Percentiles rank a stretch among this genome's conserved stretches.
phyloP scores from a whole-genome alignment of 768 basidiomycete species.

The Kwoniella sp. region DNA sequence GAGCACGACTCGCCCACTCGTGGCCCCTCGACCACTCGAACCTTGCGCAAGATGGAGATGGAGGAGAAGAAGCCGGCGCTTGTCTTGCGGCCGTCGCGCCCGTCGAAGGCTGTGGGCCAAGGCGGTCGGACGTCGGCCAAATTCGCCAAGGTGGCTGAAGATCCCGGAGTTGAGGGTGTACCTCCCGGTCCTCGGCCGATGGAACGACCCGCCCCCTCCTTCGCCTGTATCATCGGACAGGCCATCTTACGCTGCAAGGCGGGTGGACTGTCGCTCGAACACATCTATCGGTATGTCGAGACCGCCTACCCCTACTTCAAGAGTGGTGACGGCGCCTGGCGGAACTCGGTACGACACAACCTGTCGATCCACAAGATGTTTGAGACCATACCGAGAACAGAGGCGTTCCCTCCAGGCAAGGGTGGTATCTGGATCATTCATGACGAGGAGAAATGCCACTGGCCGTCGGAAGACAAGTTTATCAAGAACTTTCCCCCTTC shows the following conservation, averaged over 20 bases:
- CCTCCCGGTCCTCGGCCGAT: conserved; percentile 79
- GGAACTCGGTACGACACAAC: conserved; percentile 97
- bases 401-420: conserved; percentile 39
- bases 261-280: conserved; percentile 81
- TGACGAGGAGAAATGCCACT: conserved; percentile 41
- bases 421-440: conserved; percentile 46
- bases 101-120: conserved; percentile 3
- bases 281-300: conserved; percentile 95
- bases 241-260: conserved; percentile 80
- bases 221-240: conserved; percentile 93
- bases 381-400: conserved; percentile 65
- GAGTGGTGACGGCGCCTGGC: conserved; percentile 90
- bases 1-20: conserved; percentile 38
- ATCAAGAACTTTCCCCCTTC: conserved; percentile 42
- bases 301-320: conserved; percentile 91
- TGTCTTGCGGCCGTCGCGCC: neutral
- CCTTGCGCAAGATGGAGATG: conserved; percentile 21
- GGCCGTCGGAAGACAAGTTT: conserved; percentile 41
- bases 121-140: conserved; percentile 37
- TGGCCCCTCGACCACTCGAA: conserved; percentile 19
- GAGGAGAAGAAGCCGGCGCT: conserved; percentile 10
- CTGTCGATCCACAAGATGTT: conserved; percentile 88
- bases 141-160: conserved; percentile 39
- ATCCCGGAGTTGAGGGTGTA: conserved; percentile 52
- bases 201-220: conserved; percentile 78